Percentiles rank a stretch among this genome's conserved stretches.
Conservation (phyloP, 78 protist species). For the slime mould (Dictyostelium discoideum) region DNA sequence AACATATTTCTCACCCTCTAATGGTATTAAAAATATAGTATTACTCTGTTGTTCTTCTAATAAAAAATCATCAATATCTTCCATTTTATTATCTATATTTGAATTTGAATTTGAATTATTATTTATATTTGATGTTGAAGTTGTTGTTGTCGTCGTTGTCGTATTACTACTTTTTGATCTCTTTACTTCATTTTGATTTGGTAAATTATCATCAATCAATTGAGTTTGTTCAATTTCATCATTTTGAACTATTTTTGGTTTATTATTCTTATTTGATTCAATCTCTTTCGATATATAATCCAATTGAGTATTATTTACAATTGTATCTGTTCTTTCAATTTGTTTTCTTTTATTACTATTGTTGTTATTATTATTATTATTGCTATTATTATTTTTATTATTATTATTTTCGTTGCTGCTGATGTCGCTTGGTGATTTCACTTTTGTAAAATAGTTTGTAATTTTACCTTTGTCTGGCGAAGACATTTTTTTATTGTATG, state of each 20-base stretch:
- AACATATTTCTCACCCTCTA: constrained; percentile 33
- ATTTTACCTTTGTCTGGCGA: background rate
- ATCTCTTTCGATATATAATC: background rate
- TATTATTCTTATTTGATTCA: background rate
- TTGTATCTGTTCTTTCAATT: constrained; percentile 5
- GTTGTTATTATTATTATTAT: background rate
- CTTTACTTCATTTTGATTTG: background rate
- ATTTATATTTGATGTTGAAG: background rate
- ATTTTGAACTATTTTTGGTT: background rate
- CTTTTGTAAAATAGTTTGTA: background rate
- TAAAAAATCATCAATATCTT: background rate
- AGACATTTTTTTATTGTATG: background rate
- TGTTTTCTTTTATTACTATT: background rate
- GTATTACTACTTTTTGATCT: constrained; percentile 10
- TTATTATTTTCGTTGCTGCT: background rate
- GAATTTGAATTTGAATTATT: background rate
- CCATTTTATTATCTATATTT: background rate
- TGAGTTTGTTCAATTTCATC: background rate
- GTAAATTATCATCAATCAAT: background rate
- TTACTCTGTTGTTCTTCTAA: constrained; percentile 4
- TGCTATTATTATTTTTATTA: background rate
- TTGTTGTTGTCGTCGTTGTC: background rate
- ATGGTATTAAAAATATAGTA: constrained; percentile 43
- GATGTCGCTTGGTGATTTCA: background rate
- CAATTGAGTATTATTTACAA: background rate